Evolutionary conservation across 2,329 filamentous ascomycete genomes (phyloP).

Genomic region (Stagonosporopsis rhizophila): DNA sequence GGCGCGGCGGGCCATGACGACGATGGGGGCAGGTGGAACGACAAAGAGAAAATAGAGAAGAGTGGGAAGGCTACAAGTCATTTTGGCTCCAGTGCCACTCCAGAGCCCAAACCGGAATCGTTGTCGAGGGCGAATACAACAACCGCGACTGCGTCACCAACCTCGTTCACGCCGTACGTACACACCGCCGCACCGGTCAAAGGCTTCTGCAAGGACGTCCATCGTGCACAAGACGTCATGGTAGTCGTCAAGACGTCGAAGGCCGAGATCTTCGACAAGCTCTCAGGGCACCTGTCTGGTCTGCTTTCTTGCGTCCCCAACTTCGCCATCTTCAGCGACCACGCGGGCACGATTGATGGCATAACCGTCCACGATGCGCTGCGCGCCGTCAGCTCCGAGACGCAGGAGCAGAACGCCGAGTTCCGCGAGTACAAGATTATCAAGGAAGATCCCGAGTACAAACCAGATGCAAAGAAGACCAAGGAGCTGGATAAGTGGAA

Average conservation of each 20-base stretch:
- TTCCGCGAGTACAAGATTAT: constrained; percentile 62
- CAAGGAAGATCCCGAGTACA: constrained; percentile 51
- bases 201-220: constrained; percentile 35
- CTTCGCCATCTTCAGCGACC: constrained; percentile 66
- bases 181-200: constrained; percentile 3
- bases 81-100: constrained; percentile 1
- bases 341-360: constrained; percentile 59
- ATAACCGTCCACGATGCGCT: constrained; percentile 60
- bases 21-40: constrained; percentile 31
- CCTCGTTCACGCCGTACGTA: constrained; percentile 2
- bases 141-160: constrained; percentile 2
- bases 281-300: constrained; percentile 62
- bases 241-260: constrained; percentile 66
- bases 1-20: constrained; percentile 23
- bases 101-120: constrained; percentile 13
- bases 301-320: constrained; percentile 63
- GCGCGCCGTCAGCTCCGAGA: constrained; percentile 46
- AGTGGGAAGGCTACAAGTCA: background rate
- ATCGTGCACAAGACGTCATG: constrained; percentile 58
- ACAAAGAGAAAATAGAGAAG: constrained; percentile 18
- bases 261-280: constrained; percentile 62
- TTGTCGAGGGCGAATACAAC: constrained; percentile 11
- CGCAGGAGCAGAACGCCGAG: constrained; percentile 53
- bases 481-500: constrained; percentile 66
- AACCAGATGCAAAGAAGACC: constrained; percentile 53